Base-by-base conservation (phyloP, 2,329 filamentous ascomycete species). In the Chaetomium globosum region DNA sequence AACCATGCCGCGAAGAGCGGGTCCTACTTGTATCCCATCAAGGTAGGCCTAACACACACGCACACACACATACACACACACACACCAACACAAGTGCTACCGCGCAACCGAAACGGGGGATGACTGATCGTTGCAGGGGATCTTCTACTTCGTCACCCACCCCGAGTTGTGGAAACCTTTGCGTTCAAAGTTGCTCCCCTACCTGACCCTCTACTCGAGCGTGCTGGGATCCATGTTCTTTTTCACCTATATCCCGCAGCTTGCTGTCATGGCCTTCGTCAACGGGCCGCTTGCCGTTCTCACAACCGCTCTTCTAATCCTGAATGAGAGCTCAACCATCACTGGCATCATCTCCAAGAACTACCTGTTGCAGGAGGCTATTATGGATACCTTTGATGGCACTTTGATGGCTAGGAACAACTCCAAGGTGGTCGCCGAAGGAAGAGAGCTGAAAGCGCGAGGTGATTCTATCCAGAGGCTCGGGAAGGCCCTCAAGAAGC, bases 361-460 rank as follows among this genome's bases (percentile, higher is more conserved):
- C 51, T 94, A 92, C 74, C 78, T 97, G 46, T 85, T 97, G 53
- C 87, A 91, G 69, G 92, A 96, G 67, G 90, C 92, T 0, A 81
- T 97, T 39, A 82, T 95, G 30, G 93, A 97, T 75, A 94, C 91
- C 0, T 97, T 97, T 75, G 94, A 97, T 74, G 92, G 90, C 36
- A 87, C 85, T 0, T 77, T 89, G 28, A 74, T 88, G 8, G 73
- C 84, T 1, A 80, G 77, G 57, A 80, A 83, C 68, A 78, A 81
- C 33, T 80, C 79, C 0, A 80, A 79, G 1, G 82, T 97, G 3
- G 90, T 98, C 7, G 82, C 86, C 12, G 85, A 89, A 66, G 91
- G 93, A 19, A 85, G 93, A 59, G 85, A 94, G 74, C 76, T 97
- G 68, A 89, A 89, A 59, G 77, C 82, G 0, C 83, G 84, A n/a